Base-by-base conservation (phyloP, 768 basidiomycete genomes). In the Xanthoconium stramineum region DNA sequence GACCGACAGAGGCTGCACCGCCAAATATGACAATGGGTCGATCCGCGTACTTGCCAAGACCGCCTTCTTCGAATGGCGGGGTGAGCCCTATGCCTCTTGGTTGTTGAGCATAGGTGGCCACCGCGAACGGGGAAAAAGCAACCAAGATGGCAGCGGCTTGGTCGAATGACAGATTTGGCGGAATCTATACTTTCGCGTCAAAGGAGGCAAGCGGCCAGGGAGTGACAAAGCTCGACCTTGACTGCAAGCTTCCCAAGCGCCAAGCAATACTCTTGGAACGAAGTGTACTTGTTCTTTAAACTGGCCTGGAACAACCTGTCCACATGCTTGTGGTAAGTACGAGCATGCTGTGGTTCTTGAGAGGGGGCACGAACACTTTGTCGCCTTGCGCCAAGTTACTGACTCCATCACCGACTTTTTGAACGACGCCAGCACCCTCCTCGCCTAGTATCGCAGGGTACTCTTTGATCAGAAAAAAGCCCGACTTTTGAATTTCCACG, bases 341-440 rank as follows among this genome's bases (percentile, higher is more conserved):
- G 14, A 15, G 5, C 5, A 35, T 5, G 11, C n/a, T n/a, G 24
- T 7, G 2, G 33, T 13, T 6, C 17, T 17, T 5, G 35, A 12
- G 19, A 6, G 20, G 10, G 40, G 6, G 29, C 30, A 52, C 58
- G 2, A 0, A 56, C 50, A 61, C 68, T 40, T 60, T 69, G 47
- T 77, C 74, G 15, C 76, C 77, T n/a, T 52, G 55, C 11, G 55
- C 65, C 49, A 75, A 58, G 37, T 59, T 52, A 2, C 62, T 63
- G 5, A 78, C 78, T 5, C 65, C 66, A 10, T 66, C 55, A n/a
- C 74, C 76, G 24, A 77, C 65, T 44, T 69, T 61, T n/a, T 65
- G 60, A 19, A 76, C 70, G 13, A 65, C 63, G 14, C 78, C 77
- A 14, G 76, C 71, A 6, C 61, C 64, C 30, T 79, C 76, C 10